These are phyloP conservation scores for Actinomortierella wolfii DNA, from an alignment of 371 early-diverging fungal genomes.

Conservation along the genomic window DNA sequence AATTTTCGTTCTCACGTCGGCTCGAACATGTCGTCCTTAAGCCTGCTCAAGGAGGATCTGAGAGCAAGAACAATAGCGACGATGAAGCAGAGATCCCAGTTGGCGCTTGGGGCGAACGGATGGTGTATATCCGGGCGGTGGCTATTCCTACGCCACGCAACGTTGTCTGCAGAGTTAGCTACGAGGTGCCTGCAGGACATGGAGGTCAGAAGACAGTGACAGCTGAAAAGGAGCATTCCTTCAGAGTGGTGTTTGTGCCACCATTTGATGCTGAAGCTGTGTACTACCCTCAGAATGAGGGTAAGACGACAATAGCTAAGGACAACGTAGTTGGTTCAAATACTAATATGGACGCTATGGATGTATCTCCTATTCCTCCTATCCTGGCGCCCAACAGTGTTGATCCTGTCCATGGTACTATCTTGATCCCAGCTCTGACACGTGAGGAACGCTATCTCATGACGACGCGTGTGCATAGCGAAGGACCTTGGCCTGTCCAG, in stretches of 20 bases:
- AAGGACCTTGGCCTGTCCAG: conserved; percentile 42
- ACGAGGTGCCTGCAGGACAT: conserved; percentile 23
- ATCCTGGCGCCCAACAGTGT: conserved; percentile 20
- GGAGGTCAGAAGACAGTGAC: conserved; percentile 26
- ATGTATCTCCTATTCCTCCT: conserved; percentile 2
- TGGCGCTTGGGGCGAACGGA: conserved; percentile 37
- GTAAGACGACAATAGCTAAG: no score
- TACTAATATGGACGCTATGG: not conserved
- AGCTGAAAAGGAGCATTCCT: conserved; percentile 34
- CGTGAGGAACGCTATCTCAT: conserved; percentile 27
- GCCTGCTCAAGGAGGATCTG: no score
- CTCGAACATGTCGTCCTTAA: conserved; percentile 12
- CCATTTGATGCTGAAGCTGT: conserved; percentile 40
- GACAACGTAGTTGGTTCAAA: not conserved
- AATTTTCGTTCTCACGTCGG: not conserved
- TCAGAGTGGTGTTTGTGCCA: conserved; percentile 29
- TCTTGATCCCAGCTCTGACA: conserved; percentile 34
- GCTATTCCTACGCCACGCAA: conserved; percentile 40
- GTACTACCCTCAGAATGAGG: conserved; percentile 19
- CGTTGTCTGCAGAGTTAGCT: conserved; percentile 33
- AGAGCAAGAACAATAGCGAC: not conserved
- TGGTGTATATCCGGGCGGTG: conserved; percentile 24
- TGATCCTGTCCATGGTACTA: conserved; percentile 23
- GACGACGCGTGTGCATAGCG: conserved; percentile 38
- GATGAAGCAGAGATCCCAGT: conserved; percentile 15